Percentiles rank a stretch among this genome's conserved stretches.
Conservation (phyloP, 352 stramenopile genomes). For the Elongisporangium undulatum region DNA sequence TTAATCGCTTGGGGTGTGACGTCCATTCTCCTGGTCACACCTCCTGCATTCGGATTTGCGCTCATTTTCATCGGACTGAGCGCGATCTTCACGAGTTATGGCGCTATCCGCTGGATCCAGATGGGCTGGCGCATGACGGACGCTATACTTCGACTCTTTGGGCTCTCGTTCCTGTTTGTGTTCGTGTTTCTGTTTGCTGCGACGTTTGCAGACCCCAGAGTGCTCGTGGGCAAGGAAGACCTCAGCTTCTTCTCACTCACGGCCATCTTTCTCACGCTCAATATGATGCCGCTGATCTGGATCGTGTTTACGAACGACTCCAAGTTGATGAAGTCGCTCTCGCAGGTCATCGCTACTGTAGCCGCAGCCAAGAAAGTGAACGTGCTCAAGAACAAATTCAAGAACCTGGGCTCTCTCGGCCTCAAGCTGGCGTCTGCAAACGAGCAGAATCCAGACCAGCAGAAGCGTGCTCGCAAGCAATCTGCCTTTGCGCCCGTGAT, state of each 20-base stretch:
- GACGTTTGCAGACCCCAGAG: conserved; percentile 72
- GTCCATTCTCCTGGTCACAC: conserved; percentile 59
- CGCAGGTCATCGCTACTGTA: conserved; percentile 73
- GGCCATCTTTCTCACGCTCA: conserved; percentile 76
- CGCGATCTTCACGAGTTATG: conserved; percentile 37
- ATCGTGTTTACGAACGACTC: conserved; percentile 88
- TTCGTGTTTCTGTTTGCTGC: conserved; percentile 81
- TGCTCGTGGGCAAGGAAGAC: conserved; percentile 58
- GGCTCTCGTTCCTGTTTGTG: conserved; percentile 40
- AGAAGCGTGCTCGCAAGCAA: conserved; percentile 30
- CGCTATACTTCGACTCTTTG: conserved; percentile 46
- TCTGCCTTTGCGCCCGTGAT: conserved; percentile 75
- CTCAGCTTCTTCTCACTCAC: conserved; percentile 81
- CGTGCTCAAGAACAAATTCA: conserved; percentile 76
- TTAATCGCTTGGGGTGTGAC: conserved; percentile 74
- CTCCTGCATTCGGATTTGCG: conserved; percentile 71
- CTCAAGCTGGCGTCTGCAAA: conserved; percentile 69
- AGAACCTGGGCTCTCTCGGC: conserved; percentile 71
- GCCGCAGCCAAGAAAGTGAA: conserved; percentile 74
- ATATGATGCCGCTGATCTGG: conserved; percentile 90
- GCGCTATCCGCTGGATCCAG: conserved; percentile 45
- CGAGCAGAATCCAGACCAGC: conserved; percentile 10
- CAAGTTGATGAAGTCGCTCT: conserved; percentile 80
- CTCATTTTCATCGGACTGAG: conserved; percentile 72
- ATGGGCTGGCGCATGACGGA: conserved; percentile 84